Percentiles rank a stretch among this genome's conserved stretches.
phyloP scores from a whole-genome alignment of 2,329 filamentous ascomycete species.

The Chrysoporthe cubensis region DNA sequence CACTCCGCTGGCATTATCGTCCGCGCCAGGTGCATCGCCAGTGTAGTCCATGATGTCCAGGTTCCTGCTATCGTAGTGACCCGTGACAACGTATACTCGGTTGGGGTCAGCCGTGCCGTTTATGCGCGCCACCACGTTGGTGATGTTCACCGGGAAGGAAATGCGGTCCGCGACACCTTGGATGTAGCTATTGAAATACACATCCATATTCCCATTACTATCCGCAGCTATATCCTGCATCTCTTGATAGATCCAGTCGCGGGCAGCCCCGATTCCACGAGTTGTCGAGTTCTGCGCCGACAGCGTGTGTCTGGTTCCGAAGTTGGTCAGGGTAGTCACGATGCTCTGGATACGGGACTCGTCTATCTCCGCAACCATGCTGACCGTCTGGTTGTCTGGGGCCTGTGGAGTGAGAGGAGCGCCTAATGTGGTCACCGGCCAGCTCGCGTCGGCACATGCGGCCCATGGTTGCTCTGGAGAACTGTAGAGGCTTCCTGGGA shows the following conservation, averaged over 20 bases:
- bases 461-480: conserved; percentile 18
- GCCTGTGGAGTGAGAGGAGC: conserved; percentile 31
- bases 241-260: conserved; percentile 59
- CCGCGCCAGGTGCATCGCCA: conserved; percentile 55
- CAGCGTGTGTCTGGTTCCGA: conserved; percentile 61
- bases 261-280: conserved; percentile 58
- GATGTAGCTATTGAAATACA: conserved; percentile 55
- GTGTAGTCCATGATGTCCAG: conserved; percentile 55
- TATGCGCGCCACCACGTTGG: conserved; percentile 56
- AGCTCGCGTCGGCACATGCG: conserved; percentile 33
- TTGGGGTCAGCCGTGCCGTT: conserved; percentile 52
- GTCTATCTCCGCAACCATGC: conserved; percentile 38
- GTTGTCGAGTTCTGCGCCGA: conserved; percentile 54
- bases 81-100: conserved; percentile 57
- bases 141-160: conserved; percentile 54
- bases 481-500: conserved; percentile 24
- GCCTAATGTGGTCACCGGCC: conserved; percentile 31
- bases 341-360: conserved; percentile 51
- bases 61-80: conserved; percentile 59
- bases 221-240: conserved; percentile 51
- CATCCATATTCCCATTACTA: conserved; percentile 54
- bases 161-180: conserved; percentile 53
- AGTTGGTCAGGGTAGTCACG: conserved; percentile 57
- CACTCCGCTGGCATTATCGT: conserved; percentile 23
- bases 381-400: conserved; percentile 31